Evolutionary conservation across 768 basidiomycete species (phyloP).

Genomic region (Mycena amicta): DNA sequence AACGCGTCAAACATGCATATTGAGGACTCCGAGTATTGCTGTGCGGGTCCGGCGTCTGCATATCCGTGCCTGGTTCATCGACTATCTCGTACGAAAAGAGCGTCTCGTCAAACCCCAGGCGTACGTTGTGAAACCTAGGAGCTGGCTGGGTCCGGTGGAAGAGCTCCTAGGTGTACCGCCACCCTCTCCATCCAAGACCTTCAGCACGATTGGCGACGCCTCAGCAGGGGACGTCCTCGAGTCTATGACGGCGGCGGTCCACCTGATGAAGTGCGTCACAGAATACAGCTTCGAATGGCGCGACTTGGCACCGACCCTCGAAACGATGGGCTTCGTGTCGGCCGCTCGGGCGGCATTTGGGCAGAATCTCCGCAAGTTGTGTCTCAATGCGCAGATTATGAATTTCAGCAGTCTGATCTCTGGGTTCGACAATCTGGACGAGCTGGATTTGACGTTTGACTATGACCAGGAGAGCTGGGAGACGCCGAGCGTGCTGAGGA

Average conservation of each 20-base stretch:
- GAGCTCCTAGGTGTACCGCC: not conserved
- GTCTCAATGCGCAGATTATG: constrained; percentile 29
- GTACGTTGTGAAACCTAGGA: not conserved
- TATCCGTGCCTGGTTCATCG: constrained; percentile 42
- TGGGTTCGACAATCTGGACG: constrained; percentile 25
- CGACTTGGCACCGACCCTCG: constrained; percentile 33
- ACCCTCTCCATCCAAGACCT: not conserved
- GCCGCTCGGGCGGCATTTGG: constrained; percentile 28
- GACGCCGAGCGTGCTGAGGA: constrained; percentile 20
- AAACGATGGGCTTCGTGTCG: constrained; percentile 30
- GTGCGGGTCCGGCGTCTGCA: constrained; percentile 32
- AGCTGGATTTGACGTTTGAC: not conserved
- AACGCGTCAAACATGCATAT: not conserved
- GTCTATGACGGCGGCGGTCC: constrained; percentile 32
- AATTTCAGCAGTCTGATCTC: constrained; percentile 4
- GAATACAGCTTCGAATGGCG: constrained; percentile 37
- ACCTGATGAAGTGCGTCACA: constrained; percentile 33
- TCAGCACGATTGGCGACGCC: not conserved
- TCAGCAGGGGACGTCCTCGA: constrained; percentile 20
- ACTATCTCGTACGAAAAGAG: constrained; percentile 23
- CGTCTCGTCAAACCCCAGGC: not conserved
- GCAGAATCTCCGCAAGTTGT: constrained; percentile 32
- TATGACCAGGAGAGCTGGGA: not conserved
- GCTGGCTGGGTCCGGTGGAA: not conserved
- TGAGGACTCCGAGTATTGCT: constrained; percentile 33